Evolutionary conservation across 2,329 filamentous ascomycete species (phyloP).

Genomic region (Drechslerella coelobrocha): DNA sequence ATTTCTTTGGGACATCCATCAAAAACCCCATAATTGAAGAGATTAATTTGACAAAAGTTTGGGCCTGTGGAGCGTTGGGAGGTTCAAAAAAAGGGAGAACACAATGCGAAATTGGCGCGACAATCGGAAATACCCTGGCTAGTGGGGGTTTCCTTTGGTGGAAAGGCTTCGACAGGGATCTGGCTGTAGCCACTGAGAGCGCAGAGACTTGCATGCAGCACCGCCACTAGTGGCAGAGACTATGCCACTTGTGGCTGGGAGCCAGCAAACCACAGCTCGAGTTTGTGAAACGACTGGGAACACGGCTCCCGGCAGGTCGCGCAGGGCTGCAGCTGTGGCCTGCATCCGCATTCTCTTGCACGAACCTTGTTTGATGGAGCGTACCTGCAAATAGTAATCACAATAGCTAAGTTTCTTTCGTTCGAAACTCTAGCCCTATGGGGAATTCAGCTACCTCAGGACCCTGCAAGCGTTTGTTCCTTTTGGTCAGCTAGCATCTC

Average conservation of each 20-base stretch:
- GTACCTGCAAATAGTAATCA: not conserved
- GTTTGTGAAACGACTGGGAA: constrained; percentile 7
- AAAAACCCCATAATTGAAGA: constrained; percentile 16
- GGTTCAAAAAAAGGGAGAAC: constrained; percentile 13
- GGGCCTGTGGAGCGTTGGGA: constrained; percentile 24
- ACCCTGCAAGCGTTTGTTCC: not conserved
- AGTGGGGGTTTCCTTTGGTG: constrained; percentile 13
- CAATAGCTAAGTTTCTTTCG: constrained; percentile 16
- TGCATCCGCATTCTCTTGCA: constrained; percentile 16
- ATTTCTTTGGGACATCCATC: constrained; percentile 4
- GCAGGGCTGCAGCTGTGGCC: constrained; percentile 12
- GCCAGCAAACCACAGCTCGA: constrained; percentile 26
- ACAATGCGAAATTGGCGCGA: constrained; percentile 19
- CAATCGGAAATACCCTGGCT: constrained; percentile 30
- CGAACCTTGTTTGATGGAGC: not conserved
- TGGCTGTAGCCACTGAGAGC: constrained; percentile 31
- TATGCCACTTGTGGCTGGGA: constrained; percentile 38
- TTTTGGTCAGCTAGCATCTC: not conserved
- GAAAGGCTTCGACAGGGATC: constrained; percentile 14
- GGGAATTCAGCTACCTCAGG: constrained; percentile 22
- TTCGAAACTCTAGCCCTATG: not conserved
- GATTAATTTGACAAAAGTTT: constrained; percentile 18
- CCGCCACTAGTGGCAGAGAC: constrained; percentile 35
- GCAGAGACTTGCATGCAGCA: constrained; percentile 4
- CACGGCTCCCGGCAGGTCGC: constrained; percentile 1